Evolutionary conservation across 805 yeast species (phyloP).

Genomic region (Candida schatavii): DNA sequence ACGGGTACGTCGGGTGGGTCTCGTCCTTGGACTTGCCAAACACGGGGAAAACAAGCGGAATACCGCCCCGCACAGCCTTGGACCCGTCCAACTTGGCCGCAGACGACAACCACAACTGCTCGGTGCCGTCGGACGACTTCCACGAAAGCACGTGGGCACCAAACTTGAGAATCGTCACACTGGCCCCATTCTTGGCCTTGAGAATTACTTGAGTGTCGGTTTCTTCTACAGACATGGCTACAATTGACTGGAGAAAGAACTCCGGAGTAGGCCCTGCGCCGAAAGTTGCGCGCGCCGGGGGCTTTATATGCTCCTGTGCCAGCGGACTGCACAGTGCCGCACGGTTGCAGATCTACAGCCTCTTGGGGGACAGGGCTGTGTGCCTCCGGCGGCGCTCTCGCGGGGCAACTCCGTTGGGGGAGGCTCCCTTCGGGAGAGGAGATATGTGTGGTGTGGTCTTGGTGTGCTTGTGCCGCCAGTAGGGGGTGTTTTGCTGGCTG

Average conservation of each 20-base stretch:
- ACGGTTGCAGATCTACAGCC: neutral
- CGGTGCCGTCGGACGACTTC: constrained; percentile 60
- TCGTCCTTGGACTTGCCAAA: constrained; percentile 68
- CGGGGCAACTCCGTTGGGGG: too few species aligned
- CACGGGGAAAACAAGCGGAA: constrained; percentile 93
- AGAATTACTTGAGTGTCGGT: constrained; percentile 60
- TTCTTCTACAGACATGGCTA: constrained; percentile 64
- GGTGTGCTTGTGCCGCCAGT: too few species aligned
- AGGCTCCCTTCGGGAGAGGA: too few species aligned
- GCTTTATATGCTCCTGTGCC: neutral
- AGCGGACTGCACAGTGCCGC: neutral
- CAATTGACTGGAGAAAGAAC: constrained; percentile 1
- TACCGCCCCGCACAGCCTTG: constrained; percentile 95
- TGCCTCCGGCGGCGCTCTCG: too few species aligned
- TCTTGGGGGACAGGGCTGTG: neutral
- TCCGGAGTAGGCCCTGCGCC: neutral
- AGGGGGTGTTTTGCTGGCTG: too few species aligned
- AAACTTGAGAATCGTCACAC: constrained; percentile 63
- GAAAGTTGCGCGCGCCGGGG: neutral
- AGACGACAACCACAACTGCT: constrained; percentile 77
- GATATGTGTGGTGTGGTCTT: too few species aligned
- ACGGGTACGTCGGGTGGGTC: constrained; percentile 51
- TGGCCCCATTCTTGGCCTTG: constrained; percentile 49
- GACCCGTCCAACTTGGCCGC: constrained; percentile 88
- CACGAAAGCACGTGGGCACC: constrained; percentile 92